Conservation (phyloP, 805 yeast genomes). For the Aciculoconidium aculeatum region DNA sequence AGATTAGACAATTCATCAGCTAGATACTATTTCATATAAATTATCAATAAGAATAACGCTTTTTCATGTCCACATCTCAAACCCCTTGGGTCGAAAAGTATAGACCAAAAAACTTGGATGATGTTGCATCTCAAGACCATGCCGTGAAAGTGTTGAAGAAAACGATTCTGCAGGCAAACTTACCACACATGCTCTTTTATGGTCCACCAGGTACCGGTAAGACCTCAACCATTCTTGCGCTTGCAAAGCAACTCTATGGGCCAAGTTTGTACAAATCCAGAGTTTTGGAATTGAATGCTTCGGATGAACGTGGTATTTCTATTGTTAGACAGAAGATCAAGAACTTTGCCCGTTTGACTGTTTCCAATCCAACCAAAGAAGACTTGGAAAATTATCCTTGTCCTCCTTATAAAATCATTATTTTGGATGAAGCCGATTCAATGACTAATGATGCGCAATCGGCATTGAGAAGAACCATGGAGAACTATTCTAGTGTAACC, state of each 20-base stretch:
- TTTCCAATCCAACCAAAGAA: conserved; percentile 70
- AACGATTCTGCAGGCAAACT: conserved; percentile 71
- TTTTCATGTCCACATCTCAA: too few species aligned
- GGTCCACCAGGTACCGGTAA: conserved; percentile 96
- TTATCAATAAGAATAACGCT: too few species aligned
- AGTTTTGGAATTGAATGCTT: conserved; percentile 80
- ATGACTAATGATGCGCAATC: conserved; percentile 97
- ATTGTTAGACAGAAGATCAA: conserved; percentile 83
- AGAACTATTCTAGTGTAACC: conserved; percentile 78
- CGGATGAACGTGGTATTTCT: conserved; percentile 87
- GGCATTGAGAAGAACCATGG: conserved; percentile 93
- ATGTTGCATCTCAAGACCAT: conserved; percentile 87
- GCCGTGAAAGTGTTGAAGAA: conserved; percentile 78
- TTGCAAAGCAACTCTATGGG: conserved; percentile 73
- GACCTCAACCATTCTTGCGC: conserved; percentile 80
- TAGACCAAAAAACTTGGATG: conserved; percentile 82
- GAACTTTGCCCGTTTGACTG: conserved; percentile 78
- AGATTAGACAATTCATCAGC: too few species aligned
- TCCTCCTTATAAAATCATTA: conserved; percentile 92
- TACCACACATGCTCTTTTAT: conserved; percentile 88
- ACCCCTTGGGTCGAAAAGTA: conserved; percentile 90
- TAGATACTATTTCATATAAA: too few species aligned
- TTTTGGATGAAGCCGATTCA: conserved; percentile 93
- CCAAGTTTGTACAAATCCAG: conserved; percentile 63
- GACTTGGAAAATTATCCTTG: conserved; percentile 79